A percentile compares a stretch with the other conserved stretches of the same genome.
Conservation (phyloP, 2,329 filamentous ascomycete species). For the Sclerotinia glacialis region DNA sequence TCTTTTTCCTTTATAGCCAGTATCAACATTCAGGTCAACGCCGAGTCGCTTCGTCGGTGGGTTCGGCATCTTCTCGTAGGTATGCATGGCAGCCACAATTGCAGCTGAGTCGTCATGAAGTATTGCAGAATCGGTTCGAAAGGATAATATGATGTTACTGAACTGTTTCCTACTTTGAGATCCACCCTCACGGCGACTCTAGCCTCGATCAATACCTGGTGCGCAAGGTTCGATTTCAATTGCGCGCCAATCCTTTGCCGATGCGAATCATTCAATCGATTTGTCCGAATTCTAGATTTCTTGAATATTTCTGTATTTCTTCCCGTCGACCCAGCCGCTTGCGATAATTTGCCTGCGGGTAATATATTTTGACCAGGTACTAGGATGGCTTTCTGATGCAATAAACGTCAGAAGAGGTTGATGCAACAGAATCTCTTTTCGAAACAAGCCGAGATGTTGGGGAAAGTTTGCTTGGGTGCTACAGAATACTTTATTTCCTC, state of each 20-base stretch:
- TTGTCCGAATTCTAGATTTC: neutral
- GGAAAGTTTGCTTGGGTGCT: constrained; percentile 6
- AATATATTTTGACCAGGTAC: neutral
- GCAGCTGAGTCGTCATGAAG: constrained; percentile 26
- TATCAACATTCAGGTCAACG: constrained; percentile 36
- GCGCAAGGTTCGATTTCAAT: neutral
- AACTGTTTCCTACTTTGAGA: neutral
- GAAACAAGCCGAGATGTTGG: neutral
- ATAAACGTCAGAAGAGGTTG: neutral
- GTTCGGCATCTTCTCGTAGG: constrained; percentile 31
- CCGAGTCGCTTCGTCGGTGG: constrained; percentile 35
- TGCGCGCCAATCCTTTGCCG: constrained; percentile 1
- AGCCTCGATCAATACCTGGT: neutral
- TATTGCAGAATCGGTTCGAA: neutral
- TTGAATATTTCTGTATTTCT: neutral
- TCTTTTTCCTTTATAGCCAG: constrained; percentile 35
- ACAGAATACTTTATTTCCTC: neutral
- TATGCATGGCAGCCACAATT: constrained; percentile 33
- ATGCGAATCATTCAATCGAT: constrained; percentile 1
- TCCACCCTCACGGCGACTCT: neutral
- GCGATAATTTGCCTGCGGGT: constrained; percentile 4
- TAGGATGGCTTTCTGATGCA: neutral
- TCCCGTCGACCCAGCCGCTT: neutral
- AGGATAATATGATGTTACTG: constrained; percentile 4
- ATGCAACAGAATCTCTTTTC: neutral